Conservation (phyloP, 2,329 filamentous ascomycete genomes). For the Beauveria sp. region DNA sequence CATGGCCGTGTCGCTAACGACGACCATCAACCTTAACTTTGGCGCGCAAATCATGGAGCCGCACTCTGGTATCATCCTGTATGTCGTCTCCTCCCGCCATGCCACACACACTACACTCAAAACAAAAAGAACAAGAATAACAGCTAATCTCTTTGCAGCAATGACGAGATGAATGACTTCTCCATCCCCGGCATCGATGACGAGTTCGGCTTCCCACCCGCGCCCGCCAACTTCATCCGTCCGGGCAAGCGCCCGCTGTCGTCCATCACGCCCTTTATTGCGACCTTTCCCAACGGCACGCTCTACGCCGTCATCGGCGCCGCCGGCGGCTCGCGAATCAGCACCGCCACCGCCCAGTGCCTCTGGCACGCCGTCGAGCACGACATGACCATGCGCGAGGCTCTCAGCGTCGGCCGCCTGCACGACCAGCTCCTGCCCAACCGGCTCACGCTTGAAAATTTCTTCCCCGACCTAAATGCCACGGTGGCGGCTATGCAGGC, state of each 20-base stretch:
- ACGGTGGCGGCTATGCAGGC: conserved; percentile 56
- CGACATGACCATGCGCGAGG: conserved; percentile 47
- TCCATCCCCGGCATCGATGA: conserved; percentile 72
- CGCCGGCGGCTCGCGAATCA: conserved; percentile 76
- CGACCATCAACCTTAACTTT: conserved; percentile 82
- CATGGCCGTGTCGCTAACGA: conserved; percentile 73
- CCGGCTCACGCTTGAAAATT: conserved; percentile 57
- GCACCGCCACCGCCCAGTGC: conserved; percentile 68
- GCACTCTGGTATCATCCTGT: conserved; percentile 72
- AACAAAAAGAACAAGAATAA: conserved; percentile 14
- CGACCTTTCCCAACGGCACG: conserved; percentile 52
- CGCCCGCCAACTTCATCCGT: conserved; percentile 71
- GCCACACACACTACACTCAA: not conserved
- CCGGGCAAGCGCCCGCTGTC: conserved; percentile 76
- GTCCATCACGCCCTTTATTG: conserved; percentile 73
- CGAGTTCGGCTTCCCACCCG: conserved; percentile 78
- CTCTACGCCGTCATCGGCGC: conserved; percentile 66
- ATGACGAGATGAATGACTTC: conserved; percentile 72
- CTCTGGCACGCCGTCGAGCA: conserved; percentile 67
- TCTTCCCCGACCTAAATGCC: conserved; percentile 48
- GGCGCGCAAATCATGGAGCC: conserved; percentile 74
- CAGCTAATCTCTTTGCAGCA: conserved; percentile 25
- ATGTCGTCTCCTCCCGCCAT: conserved; percentile 19
- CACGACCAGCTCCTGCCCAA: conserved; percentile 81
- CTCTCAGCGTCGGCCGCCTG: conserved; percentile 59